These are phyloP conservation scores for Daldinia sp. DNA, from an alignment of 2,329 filamentous ascomycete genomes.

Conservation along the genomic window DNA sequence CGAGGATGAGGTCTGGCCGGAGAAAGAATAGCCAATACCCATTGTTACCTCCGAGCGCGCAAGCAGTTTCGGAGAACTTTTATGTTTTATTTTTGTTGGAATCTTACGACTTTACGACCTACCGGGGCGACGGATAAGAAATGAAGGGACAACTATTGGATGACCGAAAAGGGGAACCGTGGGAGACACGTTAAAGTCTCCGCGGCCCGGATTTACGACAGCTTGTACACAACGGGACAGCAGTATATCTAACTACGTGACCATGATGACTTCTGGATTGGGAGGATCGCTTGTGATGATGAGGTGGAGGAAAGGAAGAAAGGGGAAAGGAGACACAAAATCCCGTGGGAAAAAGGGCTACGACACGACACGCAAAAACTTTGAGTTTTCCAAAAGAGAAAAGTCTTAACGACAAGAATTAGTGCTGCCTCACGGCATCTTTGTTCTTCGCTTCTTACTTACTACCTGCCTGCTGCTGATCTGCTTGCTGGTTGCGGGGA, in stretches of 20 bases:
- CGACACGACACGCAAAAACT: constrained; percentile 6
- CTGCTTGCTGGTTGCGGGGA: constrained; percentile 21
- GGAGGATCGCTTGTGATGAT: not conserved
- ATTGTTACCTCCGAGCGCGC: constrained; percentile 25
- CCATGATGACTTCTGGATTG: constrained; percentile 11
- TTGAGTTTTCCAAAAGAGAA: constrained; percentile 23
- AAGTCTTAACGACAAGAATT: constrained; percentile 39
- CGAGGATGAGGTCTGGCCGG: constrained; percentile 5
- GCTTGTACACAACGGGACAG: constrained; percentile 26
- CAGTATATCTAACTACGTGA: constrained; percentile 10
- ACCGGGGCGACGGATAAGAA: constrained; percentile 8
- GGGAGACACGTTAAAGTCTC: not conserved
- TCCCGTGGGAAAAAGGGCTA: constrained; percentile 4
- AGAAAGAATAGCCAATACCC: constrained; percentile 30
- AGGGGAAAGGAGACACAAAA: constrained; percentile 3
- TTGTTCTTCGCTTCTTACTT: constrained; percentile 39
- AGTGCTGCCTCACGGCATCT: constrained; percentile 49
- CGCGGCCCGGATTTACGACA: not conserved
- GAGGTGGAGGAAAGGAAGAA: not conserved
- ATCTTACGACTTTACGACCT: constrained; percentile 28
- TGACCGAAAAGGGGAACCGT: constrained; percentile 8
- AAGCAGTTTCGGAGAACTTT: constrained; percentile 21
- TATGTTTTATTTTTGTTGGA: constrained; percentile 2
- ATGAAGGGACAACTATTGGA: constrained; percentile 24
- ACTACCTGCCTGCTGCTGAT: constrained; percentile 29